Percentiles rank a stretch among this genome's conserved stretches.
phyloP scores from a whole-genome alignment of 176 grass and related monocot genomes.

The Alopecurus myosuroides region DNA sequence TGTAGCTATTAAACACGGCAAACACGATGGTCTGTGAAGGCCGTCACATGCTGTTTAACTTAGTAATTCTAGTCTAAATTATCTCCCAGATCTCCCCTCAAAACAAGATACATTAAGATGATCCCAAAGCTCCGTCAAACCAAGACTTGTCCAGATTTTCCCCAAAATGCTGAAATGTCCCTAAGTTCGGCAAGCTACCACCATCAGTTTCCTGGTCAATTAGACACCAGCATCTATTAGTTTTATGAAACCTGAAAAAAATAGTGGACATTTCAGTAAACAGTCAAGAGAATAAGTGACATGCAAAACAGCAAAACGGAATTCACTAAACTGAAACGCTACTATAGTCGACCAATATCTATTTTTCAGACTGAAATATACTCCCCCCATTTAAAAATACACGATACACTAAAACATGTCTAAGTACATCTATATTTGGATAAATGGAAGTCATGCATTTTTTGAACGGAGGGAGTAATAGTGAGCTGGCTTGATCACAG shows the following conservation, averaged over 20 bases:
- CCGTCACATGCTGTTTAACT: neutral
- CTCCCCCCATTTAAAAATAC: no score
- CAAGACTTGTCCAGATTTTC: neutral
- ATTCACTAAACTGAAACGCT: neutral
- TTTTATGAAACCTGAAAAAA: neutral
- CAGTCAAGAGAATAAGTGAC: neutral
- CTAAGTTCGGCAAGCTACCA: neutral
- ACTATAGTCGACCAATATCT: neutral
- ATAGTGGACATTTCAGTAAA: no score
- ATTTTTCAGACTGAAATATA: neutral
- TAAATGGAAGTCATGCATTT: no score
- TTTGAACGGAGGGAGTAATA: no score
- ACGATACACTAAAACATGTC: no score
- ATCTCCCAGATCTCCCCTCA: neutral
- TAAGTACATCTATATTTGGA: no score
- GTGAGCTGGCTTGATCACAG: no score
- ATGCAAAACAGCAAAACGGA: neutral
- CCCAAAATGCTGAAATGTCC: no score
- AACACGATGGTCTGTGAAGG: neutral
- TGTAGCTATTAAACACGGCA: neutral
- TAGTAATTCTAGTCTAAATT: neutral
- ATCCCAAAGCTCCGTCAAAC: neutral
- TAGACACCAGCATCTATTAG: neutral
- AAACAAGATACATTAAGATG: neutral
- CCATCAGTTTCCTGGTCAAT: neutral